Percentiles rank a stretch among this genome's conserved stretches.
phyloP scores from a whole-genome alignment of 169 alveolate genomes.

The Plasmodium adleri region DNA sequence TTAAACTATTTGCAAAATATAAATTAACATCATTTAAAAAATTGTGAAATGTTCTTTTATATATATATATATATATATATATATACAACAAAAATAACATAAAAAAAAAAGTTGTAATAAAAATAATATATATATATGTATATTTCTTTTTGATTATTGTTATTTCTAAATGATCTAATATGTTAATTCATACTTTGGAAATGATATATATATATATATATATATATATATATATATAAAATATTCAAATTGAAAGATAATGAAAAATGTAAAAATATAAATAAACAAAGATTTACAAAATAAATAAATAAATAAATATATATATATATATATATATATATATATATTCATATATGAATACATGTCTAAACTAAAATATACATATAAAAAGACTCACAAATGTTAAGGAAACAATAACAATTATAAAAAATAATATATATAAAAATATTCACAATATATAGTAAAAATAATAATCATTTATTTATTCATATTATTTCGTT shows the following conservation, averaged over 20 bases:
- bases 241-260: conserved; percentile 6
- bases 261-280: neutral
- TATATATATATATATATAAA: neutral
- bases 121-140: neutral
- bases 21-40: conserved; percentile 8
- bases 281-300: no score
- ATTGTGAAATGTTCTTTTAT: neutral
- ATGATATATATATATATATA: neutral
- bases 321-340: no score
- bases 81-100: conserved; percentile 13
- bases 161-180: neutral
- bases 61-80: neutral
- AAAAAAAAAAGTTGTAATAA: conserved; percentile 7
- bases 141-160: neutral
- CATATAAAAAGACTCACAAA: no score
- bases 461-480: no score
- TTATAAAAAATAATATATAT: no score
- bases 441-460: no score
- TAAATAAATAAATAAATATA: no score
- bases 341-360: no score
- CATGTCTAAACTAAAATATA: no score
- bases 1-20: conserved; percentile 2
- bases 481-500: no score
- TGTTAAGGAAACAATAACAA: no score
- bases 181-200: neutral